Evolutionary conservation across 345 rosid genomes (phyloP), one percentile per base, ranked within the genome.

Genomic region (Populus davidiana): DNA sequence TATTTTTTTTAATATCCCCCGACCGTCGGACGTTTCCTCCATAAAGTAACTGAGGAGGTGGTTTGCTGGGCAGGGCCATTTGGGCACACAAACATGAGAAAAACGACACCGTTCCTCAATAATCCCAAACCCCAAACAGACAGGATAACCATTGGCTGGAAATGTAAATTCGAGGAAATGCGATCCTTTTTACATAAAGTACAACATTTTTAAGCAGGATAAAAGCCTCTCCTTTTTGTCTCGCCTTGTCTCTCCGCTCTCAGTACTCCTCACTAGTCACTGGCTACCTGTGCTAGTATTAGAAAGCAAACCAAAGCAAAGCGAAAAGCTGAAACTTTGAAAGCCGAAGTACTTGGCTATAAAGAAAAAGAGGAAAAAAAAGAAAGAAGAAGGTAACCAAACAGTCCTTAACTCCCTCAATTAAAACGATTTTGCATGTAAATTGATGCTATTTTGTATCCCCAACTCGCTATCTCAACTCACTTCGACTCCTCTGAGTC

Each of bases 361-460:
- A 72, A 35, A n/a, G 18, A 29, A 54, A 70, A 75, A 18, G 4
- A 2, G 8, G n/a, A 61, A 21, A 4, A 10, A 14, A 12, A 47
- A 33, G 36, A 33, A 33, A 33, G 36, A 33, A 4, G 36, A 33
- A 33, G 36, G 50, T 3, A 47, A 47, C 5, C 17, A 47, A 13
- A 14, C 5, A 47, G 50, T 47, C 64, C 64, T 5, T 10, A 10
- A n/a, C 18, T 35, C n/a, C 63, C 27, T 27, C 20, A 36, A 56
- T 33, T 5, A 39, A 56, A 3, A 20, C 25, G 43, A 71, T 72
- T 81, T 83, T 82, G 86, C 88, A 86, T 80, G 89, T 62, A 36
- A 38, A 64, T 82, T 77, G 81, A 82, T 82, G 77, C 83, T 77
- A 80, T 62, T 75, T 78, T 71, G 73, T 54, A 38, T 21, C 69